Evolutionary conservation across 2,329 filamentous ascomycete species (phyloP).

Genomic region (Claviceps sorghi): DNA sequence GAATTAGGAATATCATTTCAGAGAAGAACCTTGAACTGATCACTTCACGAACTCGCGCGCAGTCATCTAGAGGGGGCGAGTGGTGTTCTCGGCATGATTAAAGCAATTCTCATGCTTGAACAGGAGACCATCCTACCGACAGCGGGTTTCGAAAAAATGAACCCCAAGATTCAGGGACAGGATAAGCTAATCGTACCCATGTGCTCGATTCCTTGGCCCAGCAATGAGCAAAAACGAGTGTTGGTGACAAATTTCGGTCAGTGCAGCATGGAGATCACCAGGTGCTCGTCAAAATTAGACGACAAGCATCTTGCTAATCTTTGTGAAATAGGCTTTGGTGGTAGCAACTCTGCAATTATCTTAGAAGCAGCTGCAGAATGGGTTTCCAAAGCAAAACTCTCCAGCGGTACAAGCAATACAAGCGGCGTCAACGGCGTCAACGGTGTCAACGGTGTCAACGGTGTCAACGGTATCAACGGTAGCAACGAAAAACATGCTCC

Average conservation of each 20-base stretch:
- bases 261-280: background rate
- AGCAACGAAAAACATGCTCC: no score
- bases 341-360: conserved; percentile 12
- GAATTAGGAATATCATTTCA: background rate
- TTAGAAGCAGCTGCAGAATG: conserved; percentile 2
- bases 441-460: no score
- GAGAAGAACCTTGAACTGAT: background rate
- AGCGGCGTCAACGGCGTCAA: no score
- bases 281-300: background rate
- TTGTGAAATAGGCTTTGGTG: conserved; percentile 8
- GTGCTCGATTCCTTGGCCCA: conserved; percentile 11
- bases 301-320: background rate
- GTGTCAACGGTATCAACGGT: background rate
- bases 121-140: conserved; percentile 13
- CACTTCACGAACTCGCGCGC: background rate
- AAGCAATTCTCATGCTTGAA: conserved; percentile 14
- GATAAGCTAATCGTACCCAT: conserved; percentile 6
- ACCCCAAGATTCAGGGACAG: conserved; percentile 5
- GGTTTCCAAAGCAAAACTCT: background rate
- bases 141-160: conserved; percentile 13
- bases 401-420: background rate
- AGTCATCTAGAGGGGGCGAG: conserved; percentile 13
- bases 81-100: conserved; percentile 14
- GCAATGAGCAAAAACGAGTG: conserved; percentile 7
- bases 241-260: conserved; percentile 14